Evolutionary conservation across 2,329 filamentous ascomycete genomes (phyloP), one percentile per base, ranked within the genome.

Genomic region (Reticulascus tulasneorum): DNA sequence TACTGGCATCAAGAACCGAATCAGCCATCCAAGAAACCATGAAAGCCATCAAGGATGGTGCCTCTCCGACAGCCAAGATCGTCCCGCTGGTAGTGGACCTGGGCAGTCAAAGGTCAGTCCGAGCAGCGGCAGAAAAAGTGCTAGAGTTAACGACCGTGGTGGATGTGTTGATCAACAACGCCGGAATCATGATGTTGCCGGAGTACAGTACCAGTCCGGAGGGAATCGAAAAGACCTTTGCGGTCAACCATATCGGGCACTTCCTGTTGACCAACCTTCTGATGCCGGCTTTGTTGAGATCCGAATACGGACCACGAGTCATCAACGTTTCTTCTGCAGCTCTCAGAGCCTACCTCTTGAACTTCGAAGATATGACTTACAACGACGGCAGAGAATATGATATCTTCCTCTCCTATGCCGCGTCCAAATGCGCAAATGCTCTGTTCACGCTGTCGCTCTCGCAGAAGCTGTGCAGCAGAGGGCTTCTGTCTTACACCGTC

Each of bases 231-330:
- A 50, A 53, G 35, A 65, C 69, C 37, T 64, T 73, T 31, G 64
- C 57, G 0, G 61, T 60, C 3, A 71, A 70, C 33, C 63, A 73
- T 33, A 33, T 73, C 6, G 63, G 60, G 0, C 69, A 69, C 46
- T 73, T 66, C 31, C 54, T 73, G 3, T 54, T 74, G 23, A 63
- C 64, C 11, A 67, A 67, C 42, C 49, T 68, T 15, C 49, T 73
- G 29, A 62, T 69, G n/a, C n/a, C n/a, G n/a, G n/a, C n/a, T n/a
- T n/a, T n/a, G n/a, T n/a, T n/a, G n/a, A n/a, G n/a, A n/a, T n/a
- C n/a, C n/a, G n/a, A n/a, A n/a, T n/a, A n/a, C n/a, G n/a, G n/a
- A n/a, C n/a, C n/a, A n/a, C n/a, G n/a, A n/a, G n/a, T n/a, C n/a
- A n/a, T n/a, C n/a, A n/a, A n/a, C n/a, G n/a, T n/a, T n/a, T n/a